These are phyloP conservation scores for Chlorella ohadii DNA, from an alignment of 139 green algal genomes.

Conservation along the genomic window DNA sequence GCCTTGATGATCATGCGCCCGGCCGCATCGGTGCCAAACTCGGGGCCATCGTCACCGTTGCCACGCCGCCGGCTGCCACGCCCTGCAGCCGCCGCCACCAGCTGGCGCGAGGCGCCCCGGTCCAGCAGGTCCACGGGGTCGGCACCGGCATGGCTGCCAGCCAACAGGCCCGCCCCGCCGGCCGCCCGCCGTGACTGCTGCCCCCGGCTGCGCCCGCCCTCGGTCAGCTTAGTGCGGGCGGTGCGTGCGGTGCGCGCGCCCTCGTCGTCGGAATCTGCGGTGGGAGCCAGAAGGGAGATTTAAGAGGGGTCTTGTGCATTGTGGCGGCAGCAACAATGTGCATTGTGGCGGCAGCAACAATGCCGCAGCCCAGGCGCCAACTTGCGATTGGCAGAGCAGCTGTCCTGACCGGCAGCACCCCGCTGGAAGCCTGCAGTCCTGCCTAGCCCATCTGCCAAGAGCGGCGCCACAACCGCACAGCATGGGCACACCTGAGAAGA, in stretches of 20 bases:
- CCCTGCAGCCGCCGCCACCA: constrained; percentile 43
- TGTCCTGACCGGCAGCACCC: too few relatives aligned
- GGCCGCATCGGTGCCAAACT: constrained; percentile 31
- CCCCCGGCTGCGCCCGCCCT: constrained; percentile 4
- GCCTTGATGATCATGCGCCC: constrained; percentile 42
- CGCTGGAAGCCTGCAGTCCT: too few relatives aligned
- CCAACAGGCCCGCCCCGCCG: background rate
- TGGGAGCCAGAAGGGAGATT: too few relatives aligned
- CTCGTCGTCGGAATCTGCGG: constrained; percentile 22
- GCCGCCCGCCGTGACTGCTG: background rate
- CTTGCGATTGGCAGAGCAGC: too few relatives aligned
- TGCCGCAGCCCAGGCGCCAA: too few relatives aligned
- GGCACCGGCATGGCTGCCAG: constrained; percentile 20
- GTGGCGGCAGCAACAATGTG: too few relatives aligned
- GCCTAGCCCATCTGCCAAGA: too few relatives aligned
- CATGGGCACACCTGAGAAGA: constrained; percentile 77
- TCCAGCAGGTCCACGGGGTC: constrained; percentile 93
- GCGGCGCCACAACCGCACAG: too few relatives aligned
- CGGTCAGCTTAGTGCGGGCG: background rate
- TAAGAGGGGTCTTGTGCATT: too few relatives aligned
- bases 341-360: too few relatives aligned
- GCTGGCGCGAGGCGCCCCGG: constrained; percentile 54
- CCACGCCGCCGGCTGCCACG: background rate
- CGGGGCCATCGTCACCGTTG: constrained; percentile 26
- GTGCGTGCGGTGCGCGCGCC: constrained; percentile 5